These are phyloP conservation scores for Mortierella hygrophila DNA, from an alignment of 192 early-diverging fungal species.

Conservation along the genomic window DNA sequence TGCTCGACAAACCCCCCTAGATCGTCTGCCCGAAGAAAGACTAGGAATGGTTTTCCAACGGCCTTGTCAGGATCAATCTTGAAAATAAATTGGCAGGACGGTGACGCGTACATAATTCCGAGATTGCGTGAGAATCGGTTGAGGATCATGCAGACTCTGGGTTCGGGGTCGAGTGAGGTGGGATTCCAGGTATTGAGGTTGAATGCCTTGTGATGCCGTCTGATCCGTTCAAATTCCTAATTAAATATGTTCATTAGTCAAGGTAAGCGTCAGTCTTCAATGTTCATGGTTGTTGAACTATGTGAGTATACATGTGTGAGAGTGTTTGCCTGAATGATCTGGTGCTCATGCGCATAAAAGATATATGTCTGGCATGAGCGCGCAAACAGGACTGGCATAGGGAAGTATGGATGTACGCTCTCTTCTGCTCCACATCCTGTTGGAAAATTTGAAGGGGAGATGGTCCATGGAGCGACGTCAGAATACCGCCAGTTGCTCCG, in stretches of 20 bases:
- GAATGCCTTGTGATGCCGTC: slow-evolving; percentile 43
- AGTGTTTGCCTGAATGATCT: neutral
- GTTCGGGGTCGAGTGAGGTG: slow-evolving; percentile 37
- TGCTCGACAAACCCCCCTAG: slow-evolving; percentile 38
- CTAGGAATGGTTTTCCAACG: slow-evolving; percentile 42
- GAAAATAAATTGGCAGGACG: slow-evolving; percentile 43
- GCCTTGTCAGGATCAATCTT: slow-evolving; percentile 20
- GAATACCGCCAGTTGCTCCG: neutral
- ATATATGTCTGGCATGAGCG: neutral
- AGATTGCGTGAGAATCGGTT: slow-evolving; percentile 51
- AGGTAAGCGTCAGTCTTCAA: neutral
- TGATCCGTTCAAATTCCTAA: slow-evolving; percentile 49
- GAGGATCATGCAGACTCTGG: slow-evolving; percentile 54
- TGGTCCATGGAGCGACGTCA: neutral
- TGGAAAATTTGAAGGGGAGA: neutral
- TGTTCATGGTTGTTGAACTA: neutral
- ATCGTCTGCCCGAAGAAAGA: slow-evolving; percentile 49
- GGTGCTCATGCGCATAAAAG: neutral
- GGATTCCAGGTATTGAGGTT: slow-evolving; percentile 43
- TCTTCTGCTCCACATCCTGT: neutral
- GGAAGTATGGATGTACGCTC: neutral
- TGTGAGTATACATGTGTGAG: neutral
- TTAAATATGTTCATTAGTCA: neutral
- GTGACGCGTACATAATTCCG: slow-evolving; percentile 53
- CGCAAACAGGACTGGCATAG: too few species aligned